phyloP scores from a whole-genome alignment of 805 yeast genomes.

The Clavispora fructus region DNA sequence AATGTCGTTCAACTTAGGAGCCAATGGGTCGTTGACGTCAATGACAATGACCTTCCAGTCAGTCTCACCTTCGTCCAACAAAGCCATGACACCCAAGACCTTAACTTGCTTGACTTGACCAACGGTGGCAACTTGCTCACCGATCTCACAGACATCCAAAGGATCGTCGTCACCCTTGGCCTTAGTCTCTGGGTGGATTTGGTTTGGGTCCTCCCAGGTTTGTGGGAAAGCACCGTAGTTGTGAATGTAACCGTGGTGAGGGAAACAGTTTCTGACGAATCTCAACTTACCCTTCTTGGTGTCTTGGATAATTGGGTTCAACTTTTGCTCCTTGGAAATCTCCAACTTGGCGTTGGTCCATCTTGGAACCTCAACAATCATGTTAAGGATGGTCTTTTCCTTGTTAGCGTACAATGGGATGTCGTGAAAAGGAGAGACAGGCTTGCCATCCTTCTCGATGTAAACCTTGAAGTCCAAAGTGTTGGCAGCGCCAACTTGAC shows the following conservation, averaged over 20 bases:
- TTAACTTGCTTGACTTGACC: constrained; percentile 51
- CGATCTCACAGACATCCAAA: constrained; percentile 45
- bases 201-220: constrained; percentile 96
- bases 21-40: constrained; percentile 61
- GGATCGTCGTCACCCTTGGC: constrained; percentile 47
- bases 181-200: constrained; percentile 38
- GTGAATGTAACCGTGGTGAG: constrained; percentile 79
- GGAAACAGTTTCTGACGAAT: constrained; percentile 74
- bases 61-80: constrained; percentile 90
- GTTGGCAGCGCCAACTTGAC: constrained; percentile 94
- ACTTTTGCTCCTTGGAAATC: constrained; percentile 49
- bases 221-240: constrained; percentile 88
- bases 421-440: constrained; percentile 89
- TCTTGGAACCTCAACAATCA: constrained; percentile 47
- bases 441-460: constrained; percentile 90
- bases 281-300: constrained; percentile 68
- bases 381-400: constrained; percentile 40
- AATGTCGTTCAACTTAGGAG: constrained; percentile 53
- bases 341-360: constrained; percentile 86
- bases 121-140: constrained; percentile 41
- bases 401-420: constrained; percentile 81
- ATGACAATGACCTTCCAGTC: constrained; percentile 90
- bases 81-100: constrained; percentile 70
- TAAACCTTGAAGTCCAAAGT: constrained; percentile 88
- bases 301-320: constrained; percentile 81